phyloP scores from a whole-genome alignment of 768 basidiomycete species.

The Dacryopinax primogenitus region DNA sequence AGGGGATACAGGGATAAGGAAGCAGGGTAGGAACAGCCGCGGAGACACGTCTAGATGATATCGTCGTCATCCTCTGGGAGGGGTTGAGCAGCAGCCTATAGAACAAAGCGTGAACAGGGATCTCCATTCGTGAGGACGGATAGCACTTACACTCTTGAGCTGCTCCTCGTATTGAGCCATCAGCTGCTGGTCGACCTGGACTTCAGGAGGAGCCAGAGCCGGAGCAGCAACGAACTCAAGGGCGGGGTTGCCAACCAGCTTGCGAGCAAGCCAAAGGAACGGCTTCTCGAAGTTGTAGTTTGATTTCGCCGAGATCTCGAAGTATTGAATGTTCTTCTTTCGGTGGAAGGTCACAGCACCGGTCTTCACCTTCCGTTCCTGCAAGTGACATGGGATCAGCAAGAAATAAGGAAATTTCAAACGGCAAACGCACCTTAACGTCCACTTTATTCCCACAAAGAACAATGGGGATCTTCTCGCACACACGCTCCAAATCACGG shows the following conservation, averaged over 20 bases:
- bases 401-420: not conserved
- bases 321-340: slow-evolving; percentile 99
- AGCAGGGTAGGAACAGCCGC: not conserved
- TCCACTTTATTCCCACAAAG: slow-evolving; percentile 99
- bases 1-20: not conserved
- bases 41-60: slow-evolving; percentile 27
- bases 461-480: slow-evolving; percentile 99
- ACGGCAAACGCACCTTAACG: slow-evolving; percentile 61
- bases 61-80: slow-evolving; percentile 97
- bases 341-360: slow-evolving; percentile 98
- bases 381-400: slow-evolving; percentile 8
- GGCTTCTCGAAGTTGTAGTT: slow-evolving; percentile 99
- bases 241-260: slow-evolving; percentile 79
- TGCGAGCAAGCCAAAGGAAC: slow-evolving; percentile 98
- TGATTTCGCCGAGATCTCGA: slow-evolving; percentile 98
- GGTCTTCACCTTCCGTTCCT: slow-evolving; percentile 99
- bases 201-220: slow-evolving; percentile 88
- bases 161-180: slow-evolving; percentile 72
- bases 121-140: not conserved
- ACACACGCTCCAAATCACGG: slow-evolving; percentile 97
- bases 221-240: slow-evolving; percentile 97
- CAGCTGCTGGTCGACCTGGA: slow-evolving; percentile 61
- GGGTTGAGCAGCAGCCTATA: slow-evolving; percentile 75
- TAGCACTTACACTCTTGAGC: slow-evolving; percentile 45
- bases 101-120: slow-evolving; percentile 10